These are phyloP conservation scores for Phylloporus arenicola DNA, from an alignment of 768 basidiomycete species.

Conservation along the genomic window DNA sequence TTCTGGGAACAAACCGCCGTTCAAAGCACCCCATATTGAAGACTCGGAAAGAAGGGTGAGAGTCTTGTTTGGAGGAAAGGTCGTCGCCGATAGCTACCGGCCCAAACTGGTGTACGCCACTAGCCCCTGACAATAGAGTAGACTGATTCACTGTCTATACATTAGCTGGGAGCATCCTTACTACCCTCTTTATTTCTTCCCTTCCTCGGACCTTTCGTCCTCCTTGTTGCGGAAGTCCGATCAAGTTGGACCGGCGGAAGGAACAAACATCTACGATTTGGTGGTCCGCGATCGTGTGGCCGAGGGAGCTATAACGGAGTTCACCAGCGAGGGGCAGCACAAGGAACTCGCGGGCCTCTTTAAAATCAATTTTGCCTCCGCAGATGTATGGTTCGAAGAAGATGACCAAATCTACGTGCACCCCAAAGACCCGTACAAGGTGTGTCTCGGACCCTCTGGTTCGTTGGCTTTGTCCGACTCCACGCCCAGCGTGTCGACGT, in stretches of 20 bases:
- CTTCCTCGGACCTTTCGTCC: conserved; percentile 38
- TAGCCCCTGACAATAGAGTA: not conserved
- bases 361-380: conserved; percentile 43
- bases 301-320: conserved; percentile 35
- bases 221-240: conserved; percentile 36
- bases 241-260: conserved; percentile 26
- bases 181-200: conserved; percentile 56
- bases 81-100: conserved; percentile 50
- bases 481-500: conserved; percentile 53
- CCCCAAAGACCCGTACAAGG: conserved; percentile 68
- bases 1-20: conserved; percentile 24
- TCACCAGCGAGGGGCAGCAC: conserved; percentile 23
- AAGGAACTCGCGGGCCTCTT: conserved; percentile 43
- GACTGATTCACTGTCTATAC: not conserved
- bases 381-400: conserved; percentile 67
- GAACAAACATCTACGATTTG: conserved; percentile 41
- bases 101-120: conserved; percentile 54
- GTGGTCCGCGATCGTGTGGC: conserved; percentile 38
- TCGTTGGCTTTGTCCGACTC: not conserved
- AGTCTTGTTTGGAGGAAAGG: conserved; percentile 46
- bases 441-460: conserved; percentile 12
- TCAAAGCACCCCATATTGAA: conserved; percentile 45
- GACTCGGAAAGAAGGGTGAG: conserved; percentile 46
- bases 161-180: conserved; percentile 51
- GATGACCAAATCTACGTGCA: conserved; percentile 58